Evolutionary conservation across 768 basidiomycete species (phyloP), one percentile per base, ranked within the genome.

Genomic region (Boletus patriciae): DNA sequence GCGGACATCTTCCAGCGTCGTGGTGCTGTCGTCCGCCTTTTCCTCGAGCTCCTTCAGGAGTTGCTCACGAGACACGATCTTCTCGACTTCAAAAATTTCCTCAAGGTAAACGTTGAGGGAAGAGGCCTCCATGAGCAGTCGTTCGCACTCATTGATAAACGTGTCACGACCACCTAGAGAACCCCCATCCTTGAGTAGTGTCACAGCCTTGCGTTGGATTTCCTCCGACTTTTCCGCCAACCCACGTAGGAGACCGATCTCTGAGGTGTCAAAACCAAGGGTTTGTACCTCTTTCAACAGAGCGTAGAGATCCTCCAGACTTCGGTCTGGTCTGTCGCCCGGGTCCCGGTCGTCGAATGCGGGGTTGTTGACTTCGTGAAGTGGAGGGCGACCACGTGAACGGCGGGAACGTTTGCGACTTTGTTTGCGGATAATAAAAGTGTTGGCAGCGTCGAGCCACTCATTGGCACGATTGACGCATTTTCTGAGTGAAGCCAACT

Each of bases 401-500:
- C 84, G 78, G 50, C 85, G 80, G 19, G 86, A 78, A n/a, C 88
- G 87, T 68, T 90, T 90, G 52, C 89, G 81, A 59, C 84, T 87
- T 65, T 88, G 86, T 70, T 92, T 92, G 52, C 90, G 86, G 49
- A 87, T 82, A 58, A 87, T 78, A 73, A 91, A 91, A 0, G 82
- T 78, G 61, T 90, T 90, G 33, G 90, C 90, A 10, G 84, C 79
- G 56, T 93, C 92, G n/a, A 94, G 78, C 94, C 94, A 95, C 65
- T 89, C 88, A 60, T 86, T 92, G 19, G 90, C 94, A 59, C 84
- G 80, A 43, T 70, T 81, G 50, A 98, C 91, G 66, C 91, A 91
- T 71, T 85, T 90, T 44, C 87, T 82, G 37, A 98, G 81, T 46
- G 82, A 74, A 29, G 75, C 71, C 53, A 94, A 78, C 70, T 95